phyloP scores from a whole-genome alignment of 495 filamentous ascomycete species.

The Hypoxylon perforatum region DNA sequence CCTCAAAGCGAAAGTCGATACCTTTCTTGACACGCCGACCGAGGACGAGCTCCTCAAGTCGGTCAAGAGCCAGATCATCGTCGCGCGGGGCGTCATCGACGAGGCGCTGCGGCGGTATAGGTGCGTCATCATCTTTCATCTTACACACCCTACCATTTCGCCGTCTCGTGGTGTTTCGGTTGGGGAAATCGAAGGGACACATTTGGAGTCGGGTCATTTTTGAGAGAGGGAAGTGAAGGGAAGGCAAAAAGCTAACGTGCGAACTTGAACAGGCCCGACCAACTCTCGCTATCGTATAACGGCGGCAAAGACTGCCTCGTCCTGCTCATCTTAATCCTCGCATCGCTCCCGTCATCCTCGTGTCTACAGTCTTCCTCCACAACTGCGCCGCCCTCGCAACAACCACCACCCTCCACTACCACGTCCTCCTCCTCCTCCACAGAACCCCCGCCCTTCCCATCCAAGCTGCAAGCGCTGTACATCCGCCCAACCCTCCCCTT shows the following conservation, averaged over 20 bases:
- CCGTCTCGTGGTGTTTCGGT: not conserved
- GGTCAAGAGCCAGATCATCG: conserved; percentile 78
- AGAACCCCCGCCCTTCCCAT: conserved; percentile 42
- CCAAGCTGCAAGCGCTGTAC: conserved; percentile 81
- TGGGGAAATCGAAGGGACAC: not conserved
- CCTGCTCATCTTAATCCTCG: conserved; percentile 87
- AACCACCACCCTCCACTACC: conserved; percentile 12
- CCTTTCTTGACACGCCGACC: conserved; percentile 73
- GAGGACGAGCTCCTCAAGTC: conserved; percentile 66
- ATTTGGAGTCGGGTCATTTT: not conserved
- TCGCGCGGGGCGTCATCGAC: conserved; percentile 74
- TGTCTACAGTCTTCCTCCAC: conserved; percentile 31
- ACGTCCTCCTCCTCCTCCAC: conserved; percentile 1
- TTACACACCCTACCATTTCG: too few relatives aligned
- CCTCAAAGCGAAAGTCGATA: conserved; percentile 71
- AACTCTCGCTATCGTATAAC: conserved; percentile 94
- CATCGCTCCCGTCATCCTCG: conserved; percentile 64
- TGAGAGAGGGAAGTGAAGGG: too few relatives aligned
- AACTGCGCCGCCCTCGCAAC: conserved; percentile 14
- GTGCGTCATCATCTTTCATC: conserved; percentile 52
- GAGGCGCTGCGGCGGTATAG: conserved; percentile 77
- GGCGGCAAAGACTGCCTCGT: conserved; percentile 98
- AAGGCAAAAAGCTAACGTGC: conserved; percentile 3
- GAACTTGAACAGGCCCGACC: conserved; percentile 64
- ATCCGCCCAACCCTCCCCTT: conserved; percentile 86